Base-by-base conservation (phyloP, 306 rosid genomes). In the Alnus rubra region DNA sequence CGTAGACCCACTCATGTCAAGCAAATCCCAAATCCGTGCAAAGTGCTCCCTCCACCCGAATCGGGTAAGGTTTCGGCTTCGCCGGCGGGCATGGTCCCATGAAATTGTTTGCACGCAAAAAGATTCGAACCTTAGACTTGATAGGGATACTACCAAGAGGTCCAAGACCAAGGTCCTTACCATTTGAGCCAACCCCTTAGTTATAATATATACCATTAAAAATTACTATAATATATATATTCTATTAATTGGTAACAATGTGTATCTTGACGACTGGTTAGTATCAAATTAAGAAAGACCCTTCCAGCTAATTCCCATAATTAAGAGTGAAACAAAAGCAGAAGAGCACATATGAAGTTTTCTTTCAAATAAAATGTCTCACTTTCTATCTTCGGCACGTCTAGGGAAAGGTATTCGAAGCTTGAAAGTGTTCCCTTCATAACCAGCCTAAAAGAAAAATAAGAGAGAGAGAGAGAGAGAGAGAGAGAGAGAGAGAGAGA, bases 351-450 rank as follows among this genome's bases (percentile, higher is more conserved):
- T 54, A 71, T 74, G 50, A 79, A 50, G 53, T 50, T 35, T 31
- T 75, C 39, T 55, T 73, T 73, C 53, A 52, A 76, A 80, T 69
- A 81, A 69, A 78, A 83, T 74, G 83, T 68, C 98, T 88, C 75
- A 93, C 99, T 90, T 95, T 83, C 99, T 89, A 83, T 93, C 90
- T 83, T 82, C 93, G 55, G 98, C 99, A 23, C 80, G 91, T 79
- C 98, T 89, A 4, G 98, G 92, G 72, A 95, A 95, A 71, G 98
- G 97, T 74, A 95, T 90, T 58, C 97, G 91, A 67, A 95, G 99
- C 94, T 93, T 92, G 90, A 93, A 88, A 74, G 79, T 86, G 64
- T 76, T 81, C 18, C 96, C 94, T 73, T 84, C 84, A 88, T 85
- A 91, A 79, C 90, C 91, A 76, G 93, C 94, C 98, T 93, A 73